A percentile compares a stretch with the other conserved stretches of the same genome.
Evolutionary conservation across 2,329 filamentous ascomycete species (phyloP).

Genomic region (Claviceps humidiphila): DNA sequence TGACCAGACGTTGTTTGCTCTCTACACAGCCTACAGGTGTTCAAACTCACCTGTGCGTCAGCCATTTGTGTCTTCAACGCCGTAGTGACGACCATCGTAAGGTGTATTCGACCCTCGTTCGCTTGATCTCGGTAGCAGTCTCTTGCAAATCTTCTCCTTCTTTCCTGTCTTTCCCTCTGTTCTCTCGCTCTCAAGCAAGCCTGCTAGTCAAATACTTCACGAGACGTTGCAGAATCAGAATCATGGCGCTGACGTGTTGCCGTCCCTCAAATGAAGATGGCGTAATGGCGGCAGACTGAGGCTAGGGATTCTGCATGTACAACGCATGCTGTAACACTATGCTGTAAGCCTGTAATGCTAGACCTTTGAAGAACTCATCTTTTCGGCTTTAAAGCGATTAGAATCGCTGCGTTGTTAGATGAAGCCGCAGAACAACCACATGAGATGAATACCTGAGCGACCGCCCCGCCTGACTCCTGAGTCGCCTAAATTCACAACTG

Average conservation of each 20-base stretch:
- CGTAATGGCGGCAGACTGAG: background rate
- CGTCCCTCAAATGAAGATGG: conserved; percentile 26
- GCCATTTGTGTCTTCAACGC: conserved; percentile 38
- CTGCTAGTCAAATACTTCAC: background rate
- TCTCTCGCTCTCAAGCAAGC: background rate
- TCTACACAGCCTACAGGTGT: conserved; percentile 35
- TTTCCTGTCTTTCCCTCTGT: background rate
- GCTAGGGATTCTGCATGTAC: too few relatives aligned
- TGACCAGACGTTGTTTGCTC: conserved; percentile 35
- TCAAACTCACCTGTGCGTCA: conserved; percentile 34
- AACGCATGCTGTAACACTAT: too few relatives aligned
- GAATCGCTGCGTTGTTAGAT: too few relatives aligned
- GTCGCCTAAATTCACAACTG: too few relatives aligned
- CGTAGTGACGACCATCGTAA: conserved; percentile 29
- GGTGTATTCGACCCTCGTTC: conserved; percentile 33
- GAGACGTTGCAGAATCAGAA: conserved; percentile 24
- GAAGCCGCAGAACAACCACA: too few relatives aligned
- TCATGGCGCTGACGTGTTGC: conserved; percentile 29
- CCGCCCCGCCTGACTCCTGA: too few relatives aligned
- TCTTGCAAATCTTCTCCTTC: conserved; percentile 30
- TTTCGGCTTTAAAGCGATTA: too few relatives aligned
- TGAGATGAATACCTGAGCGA: too few relatives aligned
- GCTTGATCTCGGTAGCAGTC: conserved; percentile 31
- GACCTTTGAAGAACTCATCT: too few relatives aligned
- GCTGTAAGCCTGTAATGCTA: too few relatives aligned